Evolutionary conservation across 1,284 basidiomycete genomes (phyloP).

Genomic region (Quambalaria eucalypti): DNA sequence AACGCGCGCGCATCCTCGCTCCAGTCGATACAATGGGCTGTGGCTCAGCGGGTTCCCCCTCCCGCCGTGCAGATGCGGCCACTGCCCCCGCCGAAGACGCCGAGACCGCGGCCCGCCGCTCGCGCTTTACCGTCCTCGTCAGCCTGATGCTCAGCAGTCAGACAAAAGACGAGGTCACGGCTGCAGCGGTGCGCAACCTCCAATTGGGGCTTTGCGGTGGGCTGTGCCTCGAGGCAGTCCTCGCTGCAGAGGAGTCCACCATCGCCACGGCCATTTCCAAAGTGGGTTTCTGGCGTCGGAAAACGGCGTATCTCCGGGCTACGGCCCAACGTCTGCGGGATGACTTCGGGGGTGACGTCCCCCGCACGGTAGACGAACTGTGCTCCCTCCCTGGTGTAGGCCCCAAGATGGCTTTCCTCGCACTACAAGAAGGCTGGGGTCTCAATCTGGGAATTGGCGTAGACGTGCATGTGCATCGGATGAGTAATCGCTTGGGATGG

Average conservation of each 20-base stretch:
- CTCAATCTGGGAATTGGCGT: constrained; percentile 93
- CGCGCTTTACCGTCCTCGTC: constrained; percentile 73
- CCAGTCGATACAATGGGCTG: constrained; percentile 47
- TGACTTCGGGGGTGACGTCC: constrained; percentile 34
- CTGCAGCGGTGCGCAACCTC: constrained; percentile 70
- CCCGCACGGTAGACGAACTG: constrained; percentile 31
- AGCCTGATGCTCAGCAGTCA: constrained; percentile 87
- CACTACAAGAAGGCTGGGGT: constrained; percentile 71
- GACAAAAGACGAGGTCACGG: constrained; percentile 68
- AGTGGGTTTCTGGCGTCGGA: constrained; percentile 86
- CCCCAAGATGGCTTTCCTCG: constrained; percentile 48
- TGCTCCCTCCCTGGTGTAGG: constrained; percentile 42
- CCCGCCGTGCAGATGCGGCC: constrained; percentile 24
- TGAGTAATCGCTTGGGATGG: constrained; percentile 86
- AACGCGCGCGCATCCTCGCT: constrained; percentile 34
- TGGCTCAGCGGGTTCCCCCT: constrained; percentile 34
- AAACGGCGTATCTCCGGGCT: constrained; percentile 54
- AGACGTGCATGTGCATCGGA: constrained; percentile 88
- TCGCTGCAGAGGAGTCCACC: constrained; percentile 57
- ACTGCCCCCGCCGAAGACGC: constrained; percentile 16
- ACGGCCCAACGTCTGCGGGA: constrained; percentile 21
- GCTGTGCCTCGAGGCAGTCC: constrained; percentile 64
- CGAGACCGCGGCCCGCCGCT: constrained; percentile 53
- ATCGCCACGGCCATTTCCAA: constrained; percentile 72
- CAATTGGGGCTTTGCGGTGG: constrained; percentile 66